phyloP scores from a whole-genome alignment of 768 basidiomycete species.

The Lactifluus piperatus region DNA sequence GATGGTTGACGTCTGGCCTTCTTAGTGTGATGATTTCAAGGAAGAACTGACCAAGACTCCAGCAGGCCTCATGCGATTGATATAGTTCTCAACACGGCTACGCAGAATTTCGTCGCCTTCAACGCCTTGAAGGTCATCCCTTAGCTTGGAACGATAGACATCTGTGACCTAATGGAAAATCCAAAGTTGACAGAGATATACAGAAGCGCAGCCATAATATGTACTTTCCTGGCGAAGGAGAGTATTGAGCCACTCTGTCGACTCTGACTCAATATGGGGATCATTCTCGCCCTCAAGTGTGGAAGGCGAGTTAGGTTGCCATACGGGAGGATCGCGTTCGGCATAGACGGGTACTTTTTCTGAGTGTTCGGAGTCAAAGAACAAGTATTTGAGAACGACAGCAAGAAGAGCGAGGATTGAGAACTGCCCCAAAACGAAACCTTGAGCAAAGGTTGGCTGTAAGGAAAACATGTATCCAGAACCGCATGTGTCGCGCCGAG shows the following conservation, averaged over 20 bases:
- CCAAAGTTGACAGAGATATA: not conserved
- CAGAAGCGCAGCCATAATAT: not conserved
- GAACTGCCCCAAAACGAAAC: conserved; percentile 84
- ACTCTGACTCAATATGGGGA: conserved; percentile 43
- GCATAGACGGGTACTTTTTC: conserved; percentile 42
- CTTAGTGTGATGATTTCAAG: not conserved
- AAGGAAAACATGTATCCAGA: conserved; percentile 59
- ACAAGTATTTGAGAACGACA: conserved; percentile 88
- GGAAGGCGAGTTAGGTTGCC: not conserved
- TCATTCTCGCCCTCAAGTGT: not conserved
- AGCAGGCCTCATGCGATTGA: conserved; percentile 66
- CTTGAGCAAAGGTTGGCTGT: conserved; percentile 91
- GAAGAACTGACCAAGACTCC: conserved; percentile 50
- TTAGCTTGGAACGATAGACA: conserved; percentile 68
- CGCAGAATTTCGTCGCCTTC: conserved; percentile 83
- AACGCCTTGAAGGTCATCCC: conserved; percentile 55
- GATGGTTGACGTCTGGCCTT: not conserved
- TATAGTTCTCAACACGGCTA: conserved; percentile 67
- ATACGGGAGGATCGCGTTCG: conserved; percentile 1
- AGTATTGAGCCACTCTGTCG: conserved; percentile 86
- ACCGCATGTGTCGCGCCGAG: conserved; percentile 1
- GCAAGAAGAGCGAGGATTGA: conserved; percentile 72
- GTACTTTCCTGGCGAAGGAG: conserved; percentile 67
- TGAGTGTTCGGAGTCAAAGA: conserved; percentile 69
- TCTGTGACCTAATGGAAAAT: conserved; percentile 40